Percentiles rank a stretch among this genome's conserved stretches.
phyloP scores from a whole-genome alignment of 345 rosid species.

The Gossypium herbaceum region DNA sequence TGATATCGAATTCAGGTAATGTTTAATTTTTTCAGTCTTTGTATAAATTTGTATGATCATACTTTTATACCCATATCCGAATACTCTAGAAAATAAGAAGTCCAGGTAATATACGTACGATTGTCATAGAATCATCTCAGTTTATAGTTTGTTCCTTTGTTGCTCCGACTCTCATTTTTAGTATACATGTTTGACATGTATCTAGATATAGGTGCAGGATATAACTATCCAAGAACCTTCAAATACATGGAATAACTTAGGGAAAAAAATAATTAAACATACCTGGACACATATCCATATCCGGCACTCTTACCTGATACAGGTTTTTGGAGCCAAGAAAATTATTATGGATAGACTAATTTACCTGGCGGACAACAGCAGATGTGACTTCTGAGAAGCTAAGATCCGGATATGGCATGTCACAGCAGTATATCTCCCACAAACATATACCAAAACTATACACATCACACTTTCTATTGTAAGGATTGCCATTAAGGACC shows the following conservation, averaged over 20 bases:
- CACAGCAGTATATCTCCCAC: conserved; percentile 99
- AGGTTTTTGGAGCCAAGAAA: neutral
- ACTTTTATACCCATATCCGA: neutral
- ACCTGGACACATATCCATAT: neutral
- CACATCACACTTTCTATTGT: conserved; percentile 94
- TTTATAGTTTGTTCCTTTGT: neutral
- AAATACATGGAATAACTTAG: no score
- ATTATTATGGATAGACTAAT: neutral
- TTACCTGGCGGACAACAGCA: conserved; percentile 95
- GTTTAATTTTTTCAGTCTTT: neutral
- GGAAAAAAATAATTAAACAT: no score
- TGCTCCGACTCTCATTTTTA: neutral
- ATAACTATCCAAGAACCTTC: no score
- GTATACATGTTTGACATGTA: neutral
- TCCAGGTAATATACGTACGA: neutral
- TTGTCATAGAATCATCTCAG: neutral
- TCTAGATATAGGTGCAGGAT: no score
- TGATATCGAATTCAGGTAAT: neutral
- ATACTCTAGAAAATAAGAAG: neutral
- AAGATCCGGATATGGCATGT: conserved; percentile 98
- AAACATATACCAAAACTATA: conserved; percentile 96
- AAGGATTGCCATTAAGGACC: conserved; percentile 92
- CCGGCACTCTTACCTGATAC: neutral
- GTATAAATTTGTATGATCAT: no score
- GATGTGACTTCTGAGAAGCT: conserved; percentile 97